Evolutionary conservation across 164 flowering plant species (phyloP), one percentile per base, ranked within the genome.

Genomic region (Annona squamosa): DNA sequence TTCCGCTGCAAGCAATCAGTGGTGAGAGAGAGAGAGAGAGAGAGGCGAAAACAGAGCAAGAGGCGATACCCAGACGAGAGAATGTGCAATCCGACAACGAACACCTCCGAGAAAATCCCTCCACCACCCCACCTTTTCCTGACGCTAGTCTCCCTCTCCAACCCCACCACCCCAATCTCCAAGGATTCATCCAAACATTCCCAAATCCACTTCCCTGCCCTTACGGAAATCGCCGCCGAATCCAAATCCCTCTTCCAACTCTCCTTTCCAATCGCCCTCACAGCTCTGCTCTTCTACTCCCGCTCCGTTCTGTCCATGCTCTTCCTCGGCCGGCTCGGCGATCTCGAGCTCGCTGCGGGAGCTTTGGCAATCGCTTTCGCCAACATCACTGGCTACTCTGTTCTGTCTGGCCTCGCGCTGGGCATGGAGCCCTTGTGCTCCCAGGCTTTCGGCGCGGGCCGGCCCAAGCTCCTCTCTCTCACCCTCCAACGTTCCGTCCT

Each of bases 401-500:
- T 92, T 2, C 86, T 94, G 17, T 89, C 98, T 0, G 97, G 97
- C 13, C 79, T 94, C 0, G 89, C 98, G 1, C 70, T 94, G 1
- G 97, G 97, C 0, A 91, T 94, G 97, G 97, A 94, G 76, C 98
- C 98, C 0, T 80, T 94, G 2, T 94, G 98, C 73, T 83, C 94
- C 0, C 98, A 92, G 72, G 97, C 98, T 46, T 92, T 90, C 47
- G 97, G 97, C 0, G 96, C 98, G 2, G 81, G 78, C 10, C 84
- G 85, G 0, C 88, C 86, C 1, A 84, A 86, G 74, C 85, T 89
- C 2, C 86, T 92, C 9, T 81, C 92, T 6, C 19, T 89, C 2
- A 90, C 97, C 9, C 90, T 94, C 46, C 95, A 94, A 16, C 87
- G 97, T 7, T 74, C 88, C 13, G 84, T 94, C 18, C 78, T 92